phyloP scores from a whole-genome alignment of 768 basidiomycete genomes.

The Tulasnella sp. region DNA sequence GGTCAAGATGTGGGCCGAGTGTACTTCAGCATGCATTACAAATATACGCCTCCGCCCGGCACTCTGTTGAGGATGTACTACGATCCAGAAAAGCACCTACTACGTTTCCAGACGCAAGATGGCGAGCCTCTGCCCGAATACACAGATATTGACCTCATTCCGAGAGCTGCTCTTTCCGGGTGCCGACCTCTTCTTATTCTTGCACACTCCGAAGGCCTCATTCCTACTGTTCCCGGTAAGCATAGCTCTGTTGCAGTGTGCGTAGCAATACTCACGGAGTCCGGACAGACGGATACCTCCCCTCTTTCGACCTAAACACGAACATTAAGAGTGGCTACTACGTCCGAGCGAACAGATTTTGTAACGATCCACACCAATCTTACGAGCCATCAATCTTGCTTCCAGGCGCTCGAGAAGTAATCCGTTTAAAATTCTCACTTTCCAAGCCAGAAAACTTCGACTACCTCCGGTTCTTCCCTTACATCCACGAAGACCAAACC shows the following conservation, averaged over 20 bases:
- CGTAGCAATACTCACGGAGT: too few species aligned
- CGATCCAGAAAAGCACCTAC: too few species aligned
- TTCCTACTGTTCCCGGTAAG: too few species aligned
- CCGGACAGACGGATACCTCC: neutral
- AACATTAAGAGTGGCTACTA: neutral
- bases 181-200: neutral
- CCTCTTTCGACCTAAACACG: neutral
- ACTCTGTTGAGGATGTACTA: too few species aligned
- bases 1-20: too few species aligned
- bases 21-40: too few species aligned
- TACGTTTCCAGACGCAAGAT: too few species aligned
- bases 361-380: neutral
- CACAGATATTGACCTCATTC: neutral
- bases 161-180: neutral
- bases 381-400: neutral
- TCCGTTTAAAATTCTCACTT: neutral
- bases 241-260: too few species aligned
- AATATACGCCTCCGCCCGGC: too few species aligned
- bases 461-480: neutral
- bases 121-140: neutral
- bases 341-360: neutral
- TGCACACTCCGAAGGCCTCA: neutral
- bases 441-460: neutral
- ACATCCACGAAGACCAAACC: neutral
- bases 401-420: neutral